Evolutionary conservation across 208 protist species (phyloP), one percentile per base, ranked within the genome.

Genomic region (Perkinsela sp.): DNA sequence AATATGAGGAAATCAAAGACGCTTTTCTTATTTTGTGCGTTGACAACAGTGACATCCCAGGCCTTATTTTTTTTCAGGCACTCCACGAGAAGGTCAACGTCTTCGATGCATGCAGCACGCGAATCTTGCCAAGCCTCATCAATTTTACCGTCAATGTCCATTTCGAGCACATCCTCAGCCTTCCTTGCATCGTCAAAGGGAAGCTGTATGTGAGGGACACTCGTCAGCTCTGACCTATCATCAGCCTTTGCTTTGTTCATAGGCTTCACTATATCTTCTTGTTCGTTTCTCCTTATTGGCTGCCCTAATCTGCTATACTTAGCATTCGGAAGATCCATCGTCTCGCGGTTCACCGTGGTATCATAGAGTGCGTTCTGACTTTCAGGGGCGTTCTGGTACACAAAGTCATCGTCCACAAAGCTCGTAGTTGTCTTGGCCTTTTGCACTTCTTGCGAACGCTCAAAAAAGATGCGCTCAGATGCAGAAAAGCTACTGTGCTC

Each of bases 1-100:
- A 87, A 84, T 66, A 91, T 80, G 70, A 91, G 85, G 76, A 85
- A 91, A 72, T 91, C 86, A 73, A 91, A 91, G 73, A 78, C 88
- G 29, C 77, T 71, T 28, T 83, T 91, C 71, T 91, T 91, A 28
- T 71, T 72, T 16, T 80, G 82, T 30, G 87, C 82, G 68, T 91
- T 80, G 69, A 91, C 83, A 70, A 81, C 85, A 73, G 80, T 85
- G 68, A 91, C 78, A 68, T 91, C 86, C 15, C 83, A 79, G 32
- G 89, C 86, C 48, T 86, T 85, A 66, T 89, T 70, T 1, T 76
- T 76, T 13, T 70, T 67, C n/a, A 91, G 71, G 29, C 89, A 79
- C 48, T 79, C 76, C 0, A 76, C 67, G 32, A 91, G 69, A 70
- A 87, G 82, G 73, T 79, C 78, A 32, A 87, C 83, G 71, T 91